These are phyloP conservation scores for Gleditsia sinensis DNA, from an alignment of 306 rosid genomes.

Conservation along the genomic window DNA sequence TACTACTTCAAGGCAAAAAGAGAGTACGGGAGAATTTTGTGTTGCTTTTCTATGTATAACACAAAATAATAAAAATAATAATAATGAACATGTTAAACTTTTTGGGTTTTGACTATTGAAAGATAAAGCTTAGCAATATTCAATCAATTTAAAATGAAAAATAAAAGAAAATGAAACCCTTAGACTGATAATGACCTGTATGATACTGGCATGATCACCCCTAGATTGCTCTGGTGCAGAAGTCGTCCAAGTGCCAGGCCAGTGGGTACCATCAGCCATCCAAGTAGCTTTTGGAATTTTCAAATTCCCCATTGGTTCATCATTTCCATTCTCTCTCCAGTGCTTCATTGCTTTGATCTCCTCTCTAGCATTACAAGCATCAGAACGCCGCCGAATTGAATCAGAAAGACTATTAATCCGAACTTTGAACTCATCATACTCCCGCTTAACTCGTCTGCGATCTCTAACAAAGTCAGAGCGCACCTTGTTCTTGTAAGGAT, in stretches of 20 bases:
- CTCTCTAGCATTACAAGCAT: constrained; percentile 68
- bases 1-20: no score
- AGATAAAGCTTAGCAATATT: neutral
- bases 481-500: constrained; percentile 77
- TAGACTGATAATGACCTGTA: constrained; percentile 56
- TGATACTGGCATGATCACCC: constrained; percentile 85
- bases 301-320: constrained; percentile 50
- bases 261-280: constrained; percentile 77
- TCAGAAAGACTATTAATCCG: constrained; percentile 76
- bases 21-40: no score
- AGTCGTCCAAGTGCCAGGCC: constrained; percentile 82
- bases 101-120: neutral
- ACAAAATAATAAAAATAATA: neutral
- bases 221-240: constrained; percentile 58
- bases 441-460: constrained; percentile 74
- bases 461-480: constrained; percentile 78
- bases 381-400: constrained; percentile 73
- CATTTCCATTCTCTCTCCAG: constrained; percentile 57
- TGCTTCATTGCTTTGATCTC: constrained; percentile 65
- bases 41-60: neutral
- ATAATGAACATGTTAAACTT: neutral
- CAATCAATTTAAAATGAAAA: neutral
- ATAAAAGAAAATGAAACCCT: neutral
- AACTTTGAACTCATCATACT: constrained; percentile 84
- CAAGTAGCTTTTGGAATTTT: constrained; percentile 71